Conservation (phyloP, 306 rosid species). For the Rosa chinensis region DNA sequence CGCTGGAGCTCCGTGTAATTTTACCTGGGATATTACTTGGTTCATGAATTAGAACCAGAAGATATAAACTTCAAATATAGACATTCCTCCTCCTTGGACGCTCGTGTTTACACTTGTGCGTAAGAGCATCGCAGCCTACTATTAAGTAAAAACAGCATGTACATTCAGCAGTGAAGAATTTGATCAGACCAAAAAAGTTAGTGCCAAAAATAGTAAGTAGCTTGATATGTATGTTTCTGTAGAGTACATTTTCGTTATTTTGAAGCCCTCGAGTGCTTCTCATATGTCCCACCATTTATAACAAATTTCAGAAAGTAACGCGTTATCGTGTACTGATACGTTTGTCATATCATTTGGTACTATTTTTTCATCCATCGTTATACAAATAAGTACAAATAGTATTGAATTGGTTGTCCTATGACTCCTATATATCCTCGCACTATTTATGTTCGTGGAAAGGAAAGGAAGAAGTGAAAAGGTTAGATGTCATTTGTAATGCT, state of each 20-base stretch:
- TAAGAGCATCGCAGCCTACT: constrained; percentile 12
- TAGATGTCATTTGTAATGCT: too few relatives aligned
- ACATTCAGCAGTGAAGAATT: not conserved
- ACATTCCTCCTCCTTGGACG: constrained; percentile 20
- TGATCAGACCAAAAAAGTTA: not conserved
- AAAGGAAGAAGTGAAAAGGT: too few relatives aligned
- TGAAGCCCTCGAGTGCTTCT: not conserved
- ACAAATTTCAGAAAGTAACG: too few relatives aligned
- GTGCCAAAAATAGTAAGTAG: constrained; percentile 4
- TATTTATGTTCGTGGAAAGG: not conserved
- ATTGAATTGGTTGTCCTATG: too few relatives aligned
- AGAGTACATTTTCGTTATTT: not conserved
- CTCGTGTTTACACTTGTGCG: constrained; percentile 27
- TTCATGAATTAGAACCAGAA: constrained; percentile 11
- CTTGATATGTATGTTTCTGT: not conserved
- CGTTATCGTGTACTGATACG: too few relatives aligned
- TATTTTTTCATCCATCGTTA: too few relatives aligned
- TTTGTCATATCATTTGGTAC: not conserved
- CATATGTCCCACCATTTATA: not conserved
- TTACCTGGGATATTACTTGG: not conserved
- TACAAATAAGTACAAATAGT: too few relatives aligned
- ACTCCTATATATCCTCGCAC: too few relatives aligned
- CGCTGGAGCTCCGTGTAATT: constrained; percentile 1
- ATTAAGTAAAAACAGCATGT: not conserved
- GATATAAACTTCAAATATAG: constrained; percentile 20